Evolutionary conservation across 2,329 filamentous ascomycete species (phyloP).

Genomic region (Elsinoe ampelina): DNA sequence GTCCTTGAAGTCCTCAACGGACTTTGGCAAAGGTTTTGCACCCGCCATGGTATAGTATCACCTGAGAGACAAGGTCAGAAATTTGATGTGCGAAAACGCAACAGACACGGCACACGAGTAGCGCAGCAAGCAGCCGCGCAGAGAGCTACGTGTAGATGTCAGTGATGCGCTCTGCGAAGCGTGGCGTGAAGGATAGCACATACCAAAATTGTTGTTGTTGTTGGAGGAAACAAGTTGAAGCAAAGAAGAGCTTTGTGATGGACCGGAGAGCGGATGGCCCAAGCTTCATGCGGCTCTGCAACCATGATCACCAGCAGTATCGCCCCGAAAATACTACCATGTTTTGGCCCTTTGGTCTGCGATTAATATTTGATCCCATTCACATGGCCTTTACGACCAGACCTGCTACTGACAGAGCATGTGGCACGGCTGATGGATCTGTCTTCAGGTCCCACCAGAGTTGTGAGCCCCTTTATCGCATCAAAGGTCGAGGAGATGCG

Average conservation of each 20-base stretch:
- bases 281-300: neutral
- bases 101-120: neutral
- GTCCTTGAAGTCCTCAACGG: slow-evolving; percentile 59
- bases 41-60: neutral
- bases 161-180: neutral
- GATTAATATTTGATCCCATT: too few species aligned
- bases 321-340: too few species aligned
- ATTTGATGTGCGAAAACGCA: neutral
- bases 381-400: too few species aligned
- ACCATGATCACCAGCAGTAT: too few species aligned
- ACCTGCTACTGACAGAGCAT: too few species aligned
- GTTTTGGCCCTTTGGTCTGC: too few species aligned
- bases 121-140: neutral
- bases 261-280: neutral
- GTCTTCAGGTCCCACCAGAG: too few species aligned
- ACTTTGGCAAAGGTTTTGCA: slow-evolving; percentile 36
- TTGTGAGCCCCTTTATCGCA: too few species aligned
- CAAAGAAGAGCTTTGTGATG: neutral
- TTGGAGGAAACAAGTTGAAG: neutral
- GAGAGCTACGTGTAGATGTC: neutral
- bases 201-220: too few species aligned
- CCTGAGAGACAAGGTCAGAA: neutral
- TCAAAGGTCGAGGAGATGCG: too few species aligned
- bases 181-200: neutral
- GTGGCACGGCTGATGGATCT: too few species aligned